Evolutionary conservation across 2,329 filamentous ascomycete genomes (phyloP).

Genomic region (Paecilomyces niveus): DNA sequence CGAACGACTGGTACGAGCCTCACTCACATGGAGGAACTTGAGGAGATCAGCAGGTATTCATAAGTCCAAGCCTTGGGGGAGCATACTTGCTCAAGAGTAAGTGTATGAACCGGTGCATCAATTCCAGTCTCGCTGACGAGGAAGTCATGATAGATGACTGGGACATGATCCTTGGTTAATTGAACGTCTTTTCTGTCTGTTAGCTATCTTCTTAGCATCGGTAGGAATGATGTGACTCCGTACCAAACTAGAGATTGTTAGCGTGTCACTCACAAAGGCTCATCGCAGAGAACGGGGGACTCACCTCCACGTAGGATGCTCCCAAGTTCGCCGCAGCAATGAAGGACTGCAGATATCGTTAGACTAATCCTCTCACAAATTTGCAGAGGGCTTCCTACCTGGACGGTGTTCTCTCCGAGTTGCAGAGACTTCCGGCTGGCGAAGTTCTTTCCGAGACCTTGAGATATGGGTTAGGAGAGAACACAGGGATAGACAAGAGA

Average conservation of each 20-base stretch:
- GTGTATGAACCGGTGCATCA: constrained; percentile 88
- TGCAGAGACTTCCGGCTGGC: constrained; percentile 79
- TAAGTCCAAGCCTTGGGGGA: neutral
- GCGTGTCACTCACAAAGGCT: neutral
- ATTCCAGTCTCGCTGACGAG: constrained; percentile 96
- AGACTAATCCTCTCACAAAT: neutral
- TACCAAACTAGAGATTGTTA: constrained; percentile 17
- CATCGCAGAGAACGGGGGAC: constrained; percentile 5
- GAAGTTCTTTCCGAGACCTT: constrained; percentile 84
- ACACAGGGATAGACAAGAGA: constrained; percentile 1
- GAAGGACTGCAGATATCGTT: constrained; percentile 58
- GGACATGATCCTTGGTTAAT: constrained; percentile 96
- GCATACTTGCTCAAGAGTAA: constrained; percentile 73
- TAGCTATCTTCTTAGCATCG: constrained; percentile 55
- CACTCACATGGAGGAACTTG: constrained; percentile 77
- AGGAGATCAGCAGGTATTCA: constrained; percentile 2
- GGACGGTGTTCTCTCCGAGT: constrained; percentile 90
- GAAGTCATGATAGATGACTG: constrained; percentile 98
- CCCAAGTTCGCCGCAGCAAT: constrained; percentile 93
- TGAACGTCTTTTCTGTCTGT: constrained; percentile 70
- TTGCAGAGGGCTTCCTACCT: constrained; percentile 23
- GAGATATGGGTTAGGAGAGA: constrained; percentile 42
- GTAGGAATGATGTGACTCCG: neutral
- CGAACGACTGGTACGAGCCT: constrained; percentile 38
- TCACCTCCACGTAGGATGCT: constrained; percentile 61